phyloP scores from a whole-genome alignment of 306 rosid genomes.

The Cicer bijugum region DNA sequence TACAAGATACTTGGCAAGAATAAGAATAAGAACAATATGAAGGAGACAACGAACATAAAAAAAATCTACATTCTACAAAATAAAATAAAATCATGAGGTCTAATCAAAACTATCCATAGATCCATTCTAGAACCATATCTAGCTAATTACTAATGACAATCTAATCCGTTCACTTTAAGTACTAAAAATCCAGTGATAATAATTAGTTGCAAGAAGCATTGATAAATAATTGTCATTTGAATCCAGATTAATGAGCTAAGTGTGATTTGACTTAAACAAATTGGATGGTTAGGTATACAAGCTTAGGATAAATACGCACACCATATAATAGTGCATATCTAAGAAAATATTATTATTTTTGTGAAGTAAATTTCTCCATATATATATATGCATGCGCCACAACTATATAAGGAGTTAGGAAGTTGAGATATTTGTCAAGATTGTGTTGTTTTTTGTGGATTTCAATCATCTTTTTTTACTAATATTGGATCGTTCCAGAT shows the following conservation, averaged over 20 bases:
- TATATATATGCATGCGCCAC: constrained; percentile 28
- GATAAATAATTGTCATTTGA: constrained; percentile 33
- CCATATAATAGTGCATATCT: not conserved
- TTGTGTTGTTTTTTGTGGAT: constrained; percentile 52
- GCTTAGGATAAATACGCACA: constrained; percentile 10
- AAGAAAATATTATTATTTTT: constrained; percentile 5
- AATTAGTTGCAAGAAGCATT: not conserved
- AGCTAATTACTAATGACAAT: not conserved
- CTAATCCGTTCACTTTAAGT: not conserved
- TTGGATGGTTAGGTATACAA: constrained; percentile 20
- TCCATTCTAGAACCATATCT: not conserved
- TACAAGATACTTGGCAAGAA: too few relatives aligned
- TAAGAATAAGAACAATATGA: too few relatives aligned
- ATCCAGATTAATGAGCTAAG: constrained; percentile 36
- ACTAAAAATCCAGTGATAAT: constrained; percentile 11
- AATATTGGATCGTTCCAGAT: not conserved
- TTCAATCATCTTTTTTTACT: constrained; percentile 45
- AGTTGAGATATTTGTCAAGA: constrained; percentile 59
- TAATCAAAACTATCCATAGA: not conserved
- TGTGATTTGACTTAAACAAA: constrained; percentile 34
- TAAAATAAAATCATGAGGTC: not conserved
- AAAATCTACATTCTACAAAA: not conserved
- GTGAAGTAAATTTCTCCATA: constrained; percentile 32
- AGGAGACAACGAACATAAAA: not conserved
- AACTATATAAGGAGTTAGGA: constrained; percentile 45